A percentile compares a stretch with the other conserved stretches of the same genome.
These are phyloP conservation scores for Phytopythium oedochilum DNA, from an alignment of 352 stramenopile species.

Conservation along the genomic window DNA sequence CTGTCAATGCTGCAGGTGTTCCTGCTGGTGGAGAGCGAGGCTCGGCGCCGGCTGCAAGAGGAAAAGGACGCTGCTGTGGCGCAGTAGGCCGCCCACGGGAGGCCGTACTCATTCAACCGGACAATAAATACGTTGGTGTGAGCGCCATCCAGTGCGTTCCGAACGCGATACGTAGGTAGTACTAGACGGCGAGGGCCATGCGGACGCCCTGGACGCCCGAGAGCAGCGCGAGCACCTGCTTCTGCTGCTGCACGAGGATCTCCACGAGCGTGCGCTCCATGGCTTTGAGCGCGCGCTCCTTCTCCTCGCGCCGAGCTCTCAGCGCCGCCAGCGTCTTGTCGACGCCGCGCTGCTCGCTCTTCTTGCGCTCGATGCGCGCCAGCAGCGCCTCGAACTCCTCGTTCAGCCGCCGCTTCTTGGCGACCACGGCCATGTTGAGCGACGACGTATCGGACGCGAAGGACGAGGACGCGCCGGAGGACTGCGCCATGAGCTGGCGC, in stretches of 20 bases:
- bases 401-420: conserved; percentile 77
- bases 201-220: conserved; percentile 18
- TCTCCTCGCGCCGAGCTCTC: conserved; percentile 47
- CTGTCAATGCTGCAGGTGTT: conserved; percentile 26
- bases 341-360: conserved; percentile 43
- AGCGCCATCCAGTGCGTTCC: too few species aligned
- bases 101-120: too few species aligned
- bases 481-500: conserved; percentile 58
- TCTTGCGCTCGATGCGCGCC: conserved; percentile 71
- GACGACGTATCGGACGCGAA: conserved; percentile 1
- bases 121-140: conserved; percentile 1
- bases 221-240: conserved; percentile 58
- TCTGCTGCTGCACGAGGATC: conserved; percentile 83
- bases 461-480: conserved; percentile 9
- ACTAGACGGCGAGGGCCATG: not conserved
- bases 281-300: conserved; percentile 69
- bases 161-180: not conserved
- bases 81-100: too few species aligned
- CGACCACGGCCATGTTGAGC: conserved; percentile 58
- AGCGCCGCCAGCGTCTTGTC: conserved; percentile 62
- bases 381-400: conserved; percentile 78
- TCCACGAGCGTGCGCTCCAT: conserved; percentile 81
- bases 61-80: conserved; percentile 20
- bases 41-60: conserved; percentile 50
- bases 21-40: conserved; percentile 55